These are phyloP conservation scores for Stemphylium beticola DNA, from an alignment of 2,329 filamentous ascomycete genomes.

Conservation along the genomic window DNA sequence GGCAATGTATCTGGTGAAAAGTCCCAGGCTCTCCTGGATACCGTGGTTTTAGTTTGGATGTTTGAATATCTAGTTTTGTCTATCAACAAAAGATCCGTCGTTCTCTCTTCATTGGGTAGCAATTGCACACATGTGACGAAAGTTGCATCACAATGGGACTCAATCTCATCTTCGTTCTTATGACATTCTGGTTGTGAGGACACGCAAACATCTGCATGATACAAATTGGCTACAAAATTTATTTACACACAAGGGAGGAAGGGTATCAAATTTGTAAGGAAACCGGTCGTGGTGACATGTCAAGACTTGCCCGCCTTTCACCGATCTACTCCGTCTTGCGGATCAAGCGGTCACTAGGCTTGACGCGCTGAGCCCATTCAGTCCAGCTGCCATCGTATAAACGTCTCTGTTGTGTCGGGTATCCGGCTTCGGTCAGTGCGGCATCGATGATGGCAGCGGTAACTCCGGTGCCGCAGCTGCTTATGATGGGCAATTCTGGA, in stretches of 20 bases:
- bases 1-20: too few species aligned
- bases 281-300: background rate
- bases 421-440: slow-evolving; percentile 79
- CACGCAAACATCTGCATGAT: background rate
- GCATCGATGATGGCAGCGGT: slow-evolving; percentile 91
- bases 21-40: too few species aligned
- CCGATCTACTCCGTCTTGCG: slow-evolving; percentile 51
- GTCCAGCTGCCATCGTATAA: slow-evolving; percentile 99
- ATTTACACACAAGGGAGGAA: background rate
- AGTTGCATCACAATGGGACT: background rate
- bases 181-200: background rate
- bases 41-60: too few species aligned
- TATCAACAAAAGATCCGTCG: too few species aligned
- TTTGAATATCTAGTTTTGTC: too few species aligned
- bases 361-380: slow-evolving; percentile 75
- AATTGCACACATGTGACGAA: too few species aligned
- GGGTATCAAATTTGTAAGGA: slow-evolving; percentile 14
- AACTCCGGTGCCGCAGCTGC: slow-evolving; percentile 90
- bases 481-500: slow-evolving; percentile 79
- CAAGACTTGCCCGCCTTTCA: background rate
- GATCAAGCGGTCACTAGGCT: slow-evolving; percentile 67
- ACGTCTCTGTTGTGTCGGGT: slow-evolving; percentile 70
- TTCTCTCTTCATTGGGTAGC: too few species aligned
- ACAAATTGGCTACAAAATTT: background rate
- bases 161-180: too few species aligned